Evolutionary conservation across 176 grass and related monocot species (phyloP).

Genomic region (Ampelocalamus luodianensis): DNA sequence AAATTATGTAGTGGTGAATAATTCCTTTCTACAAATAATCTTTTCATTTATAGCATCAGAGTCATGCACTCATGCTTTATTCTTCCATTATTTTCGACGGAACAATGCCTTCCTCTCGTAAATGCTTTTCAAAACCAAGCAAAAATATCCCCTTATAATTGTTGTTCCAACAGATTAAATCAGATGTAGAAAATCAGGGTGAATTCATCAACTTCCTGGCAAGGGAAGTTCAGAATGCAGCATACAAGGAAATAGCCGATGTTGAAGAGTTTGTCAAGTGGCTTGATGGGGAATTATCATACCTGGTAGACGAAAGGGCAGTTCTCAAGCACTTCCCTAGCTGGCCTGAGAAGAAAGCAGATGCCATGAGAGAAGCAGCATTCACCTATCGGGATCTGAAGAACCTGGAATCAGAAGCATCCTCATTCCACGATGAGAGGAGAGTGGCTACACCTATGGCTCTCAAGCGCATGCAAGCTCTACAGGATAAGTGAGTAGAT

Average conservation of each 20-base stretch:
- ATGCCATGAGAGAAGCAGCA: constrained; percentile 98
- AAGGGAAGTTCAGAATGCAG: constrained; percentile 78
- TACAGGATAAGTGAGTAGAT: constrained; percentile 93
- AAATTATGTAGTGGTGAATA: constrained; percentile 12
- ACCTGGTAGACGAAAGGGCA: constrained; percentile 96
- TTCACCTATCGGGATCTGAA: constrained; percentile 86
- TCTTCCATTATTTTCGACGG: constrained; percentile 26
- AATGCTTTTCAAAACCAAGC: constrained; percentile 34
- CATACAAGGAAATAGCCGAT: constrained; percentile 82
- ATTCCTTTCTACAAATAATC: not conserved
- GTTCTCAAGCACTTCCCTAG: constrained; percentile 95
- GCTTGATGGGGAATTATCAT: constrained; percentile 94
- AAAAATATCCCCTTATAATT: constrained; percentile 6
- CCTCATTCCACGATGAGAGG: constrained; percentile 74
- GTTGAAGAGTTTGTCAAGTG: constrained; percentile 97
- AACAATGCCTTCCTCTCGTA: constrained; percentile 14
- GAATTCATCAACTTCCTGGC: constrained; percentile 85
- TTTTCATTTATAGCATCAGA: constrained; percentile 23
- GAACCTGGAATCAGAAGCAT: constrained; percentile 79
- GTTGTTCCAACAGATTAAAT: constrained; percentile 81
- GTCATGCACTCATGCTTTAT: constrained; percentile 5
- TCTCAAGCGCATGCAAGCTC: constrained; percentile 77
- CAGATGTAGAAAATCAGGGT: constrained; percentile 91
- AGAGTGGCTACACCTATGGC: constrained; percentile 65
- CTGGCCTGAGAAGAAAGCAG: constrained; percentile 97